These are phyloP conservation scores for Eucalyptus lansdowneana DNA, from an alignment of 345 rosid species.

Conservation along the genomic window DNA sequence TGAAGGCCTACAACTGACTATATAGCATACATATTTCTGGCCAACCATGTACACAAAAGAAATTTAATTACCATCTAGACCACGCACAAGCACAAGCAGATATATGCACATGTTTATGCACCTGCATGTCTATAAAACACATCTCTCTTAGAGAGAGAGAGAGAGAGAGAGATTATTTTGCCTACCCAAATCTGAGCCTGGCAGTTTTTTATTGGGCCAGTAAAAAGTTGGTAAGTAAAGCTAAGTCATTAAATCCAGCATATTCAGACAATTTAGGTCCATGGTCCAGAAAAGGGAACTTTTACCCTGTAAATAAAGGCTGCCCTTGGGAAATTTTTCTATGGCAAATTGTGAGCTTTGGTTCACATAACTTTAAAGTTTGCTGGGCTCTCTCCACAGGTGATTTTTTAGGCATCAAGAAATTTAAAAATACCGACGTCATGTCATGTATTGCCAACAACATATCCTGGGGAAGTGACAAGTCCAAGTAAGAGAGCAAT, in stretches of 20 bases:
- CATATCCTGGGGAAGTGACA: not conserved
- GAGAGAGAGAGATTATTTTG: not conserved
- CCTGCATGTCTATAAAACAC: not conserved
- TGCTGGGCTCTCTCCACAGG: not conserved
- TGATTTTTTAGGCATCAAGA: not conserved
- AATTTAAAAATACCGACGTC: not conserved
- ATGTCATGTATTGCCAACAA: not conserved
- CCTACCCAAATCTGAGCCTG: not conserved
- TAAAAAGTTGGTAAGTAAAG: not conserved
- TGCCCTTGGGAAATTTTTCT: not conserved
- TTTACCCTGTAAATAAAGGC: not conserved
- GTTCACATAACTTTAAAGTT: not conserved
- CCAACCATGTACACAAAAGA: not conserved
- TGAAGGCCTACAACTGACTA: not conserved
- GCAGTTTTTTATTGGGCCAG: not conserved
- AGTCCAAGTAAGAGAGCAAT: not conserved
- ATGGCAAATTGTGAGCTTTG: not conserved
- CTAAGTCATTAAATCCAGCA: not conserved
- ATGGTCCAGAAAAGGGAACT: not conserved
- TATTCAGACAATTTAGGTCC: not conserved
- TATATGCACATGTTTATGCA: not conserved
- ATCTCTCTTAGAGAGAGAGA: not conserved
- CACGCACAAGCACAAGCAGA: not conserved
- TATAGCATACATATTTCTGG: not conserved
- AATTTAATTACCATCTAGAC: not conserved